These are phyloP conservation scores for Pichia sp. DNA, from an alignment of 1,139 yeast genomes.

Conservation along the genomic window DNA sequence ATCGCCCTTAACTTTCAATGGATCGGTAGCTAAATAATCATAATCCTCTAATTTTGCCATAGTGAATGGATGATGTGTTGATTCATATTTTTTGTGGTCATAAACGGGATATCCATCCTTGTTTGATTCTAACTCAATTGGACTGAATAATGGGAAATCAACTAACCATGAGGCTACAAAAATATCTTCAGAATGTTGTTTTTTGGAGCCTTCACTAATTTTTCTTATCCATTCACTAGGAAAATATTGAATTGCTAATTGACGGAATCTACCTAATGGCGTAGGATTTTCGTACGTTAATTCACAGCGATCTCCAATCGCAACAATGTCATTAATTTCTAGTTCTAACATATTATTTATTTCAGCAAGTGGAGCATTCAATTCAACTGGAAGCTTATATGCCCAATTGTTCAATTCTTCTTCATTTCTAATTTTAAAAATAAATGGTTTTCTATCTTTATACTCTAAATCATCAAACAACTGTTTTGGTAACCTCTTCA, in stretches of 20 bases:
- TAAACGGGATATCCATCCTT: conserved; percentile 53
- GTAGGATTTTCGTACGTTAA: conserved; percentile 87
- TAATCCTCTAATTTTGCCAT: conserved; percentile 77
- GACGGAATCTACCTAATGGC: conserved; percentile 83
- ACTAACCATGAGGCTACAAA: conserved; percentile 82
- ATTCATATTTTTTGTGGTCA: conserved; percentile 40
- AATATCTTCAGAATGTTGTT: conserved; percentile 23
- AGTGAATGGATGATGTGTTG: conserved; percentile 97
- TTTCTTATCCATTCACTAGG: conserved; percentile 47
- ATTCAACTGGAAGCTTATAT: conserved; percentile 24
- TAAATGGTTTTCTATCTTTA: conserved; percentile 53
- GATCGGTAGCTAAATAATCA: conserved; percentile 45
- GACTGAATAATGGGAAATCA: conserved; percentile 86
- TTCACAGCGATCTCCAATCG: conserved; percentile 63
- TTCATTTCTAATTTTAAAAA: conserved; percentile 42
- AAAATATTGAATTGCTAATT: conserved; percentile 52
- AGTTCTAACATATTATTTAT: conserved; percentile 38
- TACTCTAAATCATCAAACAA: conserved; percentile 44
- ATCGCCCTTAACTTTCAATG: conserved; percentile 74
- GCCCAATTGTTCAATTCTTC: conserved; percentile 42
- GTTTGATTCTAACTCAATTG: conserved; percentile 40
- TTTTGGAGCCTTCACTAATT: conserved; percentile 7
- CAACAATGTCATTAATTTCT: conserved; percentile 65
- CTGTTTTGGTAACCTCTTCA: conserved; percentile 33
- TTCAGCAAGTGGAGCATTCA: conserved; percentile 25